Percentiles rank a stretch among this genome's conserved stretches.
Evolutionary conservation across 208 protist species (phyloP).

Genomic region (Angomonas ambiguus): DNA sequence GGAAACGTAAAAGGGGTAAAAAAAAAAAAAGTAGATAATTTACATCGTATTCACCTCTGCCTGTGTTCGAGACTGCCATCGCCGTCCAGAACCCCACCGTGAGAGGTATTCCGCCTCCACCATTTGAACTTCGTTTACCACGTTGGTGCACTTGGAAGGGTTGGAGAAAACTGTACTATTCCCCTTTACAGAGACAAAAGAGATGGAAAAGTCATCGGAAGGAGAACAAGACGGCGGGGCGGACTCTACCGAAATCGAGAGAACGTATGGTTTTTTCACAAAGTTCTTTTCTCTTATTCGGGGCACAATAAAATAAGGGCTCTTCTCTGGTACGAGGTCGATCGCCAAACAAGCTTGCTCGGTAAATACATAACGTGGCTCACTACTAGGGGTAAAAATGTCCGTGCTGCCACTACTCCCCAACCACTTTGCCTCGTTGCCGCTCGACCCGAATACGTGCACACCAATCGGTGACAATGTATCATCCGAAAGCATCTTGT

Average conservation of each 20-base stretch:
- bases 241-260: not conserved
- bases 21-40: not conserved
- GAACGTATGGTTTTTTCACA: constrained; percentile 1
- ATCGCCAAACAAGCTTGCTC: constrained; percentile 27
- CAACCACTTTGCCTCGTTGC: not conserved
- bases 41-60: not conserved
- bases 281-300: constrained; percentile 12
- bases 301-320: constrained; percentile 43
- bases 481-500: not conserved
- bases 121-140: not conserved
- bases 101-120: constrained; percentile 8
- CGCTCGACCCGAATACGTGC: not conserved
- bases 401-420: constrained; percentile 5
- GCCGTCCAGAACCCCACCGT: not conserved
- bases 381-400: constrained; percentile 15
- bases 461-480: constrained; percentile 9
- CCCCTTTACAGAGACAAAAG: not conserved
- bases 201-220: not conserved
- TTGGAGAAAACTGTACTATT: not conserved
- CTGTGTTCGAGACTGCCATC: not conserved
- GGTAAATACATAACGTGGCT: constrained; percentile 33
- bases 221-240: constrained; percentile 1
- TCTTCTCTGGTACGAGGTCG: constrained; percentile 28
- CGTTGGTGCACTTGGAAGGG: not conserved
- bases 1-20: not conserved